Conservation (phyloP, 2,329 filamentous ascomycete species). For the Neopestalotiopsis sp. region DNA sequence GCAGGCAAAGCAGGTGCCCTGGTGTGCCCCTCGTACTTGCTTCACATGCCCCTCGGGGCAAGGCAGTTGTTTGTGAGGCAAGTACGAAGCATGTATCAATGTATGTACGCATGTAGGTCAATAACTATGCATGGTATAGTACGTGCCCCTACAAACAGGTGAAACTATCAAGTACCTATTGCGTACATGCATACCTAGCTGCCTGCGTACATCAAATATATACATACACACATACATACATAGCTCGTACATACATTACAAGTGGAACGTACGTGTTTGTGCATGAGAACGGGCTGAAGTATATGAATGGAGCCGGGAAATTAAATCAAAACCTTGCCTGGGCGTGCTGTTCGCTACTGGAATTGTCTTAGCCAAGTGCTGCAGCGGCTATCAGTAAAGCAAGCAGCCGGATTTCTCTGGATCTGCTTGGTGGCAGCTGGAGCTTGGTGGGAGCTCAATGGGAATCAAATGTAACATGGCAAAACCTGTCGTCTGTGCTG, state of each 20-base stretch:
- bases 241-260: not conserved
- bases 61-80: too few relatives aligned
- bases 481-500: not conserved
- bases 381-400: slow-evolving; percentile 15
- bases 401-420: not conserved
- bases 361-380: not conserved
- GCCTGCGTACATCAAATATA: not conserved
- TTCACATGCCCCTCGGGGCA: too few relatives aligned
- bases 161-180: too few relatives aligned
- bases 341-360: not conserved
- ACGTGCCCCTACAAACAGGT: not conserved
- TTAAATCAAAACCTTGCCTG: slow-evolving; percentile 7
- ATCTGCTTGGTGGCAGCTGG: not conserved
- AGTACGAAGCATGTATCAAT: too few relatives aligned
- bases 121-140: too few relatives aligned
- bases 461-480: not conserved
- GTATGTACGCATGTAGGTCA: too few relatives aligned
- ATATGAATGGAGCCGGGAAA: slow-evolving; percentile 6
- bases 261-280: not conserved
- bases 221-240: not conserved
- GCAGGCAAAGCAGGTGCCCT: too few relatives aligned
- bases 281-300: slow-evolving; percentile 6
- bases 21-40: too few relatives aligned
- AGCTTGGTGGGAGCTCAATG: too few relatives aligned
- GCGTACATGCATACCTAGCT: too few relatives aligned